phyloP scores from a whole-genome alignment of 352 stramenopile genomes.

The Plasmopara muralis region DNA sequence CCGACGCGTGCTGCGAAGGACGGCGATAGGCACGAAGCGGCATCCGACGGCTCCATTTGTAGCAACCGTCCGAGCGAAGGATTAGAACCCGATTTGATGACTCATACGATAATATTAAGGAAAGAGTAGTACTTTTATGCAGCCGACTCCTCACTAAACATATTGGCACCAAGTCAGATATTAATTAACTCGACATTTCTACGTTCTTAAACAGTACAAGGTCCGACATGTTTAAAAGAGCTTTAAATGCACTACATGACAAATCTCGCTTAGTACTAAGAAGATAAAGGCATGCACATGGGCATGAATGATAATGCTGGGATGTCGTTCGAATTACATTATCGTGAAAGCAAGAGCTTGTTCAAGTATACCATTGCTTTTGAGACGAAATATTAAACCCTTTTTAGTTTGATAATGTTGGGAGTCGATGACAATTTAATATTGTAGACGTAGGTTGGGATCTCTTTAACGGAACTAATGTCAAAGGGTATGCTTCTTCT shows the following conservation, averaged over 20 bases:
- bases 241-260: not conserved
- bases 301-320: not conserved
- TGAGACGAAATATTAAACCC: not conserved
- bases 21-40: constrained; percentile 6
- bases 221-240: not conserved
- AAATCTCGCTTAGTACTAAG: not conserved
- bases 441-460: not conserved
- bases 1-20: constrained; percentile 26
- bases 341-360: not conserved
- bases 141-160: not conserved
- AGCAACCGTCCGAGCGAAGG: not conserved
- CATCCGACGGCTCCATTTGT: constrained; percentile 6
- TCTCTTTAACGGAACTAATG: not conserved
- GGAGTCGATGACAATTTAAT: constrained; percentile 1
- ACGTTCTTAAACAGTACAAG: not conserved
- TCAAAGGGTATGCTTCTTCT: not conserved
- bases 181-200: no score
- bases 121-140: not conserved
- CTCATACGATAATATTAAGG: not conserved
- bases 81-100: constrained; percentile 1
- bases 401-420: not conserved
- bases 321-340: not conserved
- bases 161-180: no score
- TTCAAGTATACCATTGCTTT: constrained; percentile 1
- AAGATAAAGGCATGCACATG: not conserved